These are phyloP conservation scores for Pseudonitzschia multistriata DNA, from an alignment of 108 stramenopile species.

Conservation along the genomic window DNA sequence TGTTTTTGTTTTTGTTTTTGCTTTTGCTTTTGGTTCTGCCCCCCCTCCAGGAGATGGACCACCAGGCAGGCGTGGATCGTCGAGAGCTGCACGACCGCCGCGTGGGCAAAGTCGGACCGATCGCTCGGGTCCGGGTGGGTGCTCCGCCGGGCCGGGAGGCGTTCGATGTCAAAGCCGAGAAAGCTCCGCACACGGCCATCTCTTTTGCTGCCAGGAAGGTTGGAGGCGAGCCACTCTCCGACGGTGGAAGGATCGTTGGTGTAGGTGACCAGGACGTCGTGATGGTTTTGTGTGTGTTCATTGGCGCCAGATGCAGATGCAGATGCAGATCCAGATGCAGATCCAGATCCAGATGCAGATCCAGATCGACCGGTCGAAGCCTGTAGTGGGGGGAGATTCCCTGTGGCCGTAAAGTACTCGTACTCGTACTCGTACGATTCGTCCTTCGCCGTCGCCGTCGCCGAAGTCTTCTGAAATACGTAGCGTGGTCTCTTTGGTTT, in stretches of 20 bases:
- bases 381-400: not conserved
- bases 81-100: conserved; percentile 66
- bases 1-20: not conserved
- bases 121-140: not conserved
- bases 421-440: no score
- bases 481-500: no score
- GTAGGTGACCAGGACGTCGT: conserved; percentile 44
- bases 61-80: conserved; percentile 56
- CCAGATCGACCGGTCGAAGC: not conserved
- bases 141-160: conserved; percentile 5
- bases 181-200: conserved; percentile 14
- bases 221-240: conserved; percentile 50
- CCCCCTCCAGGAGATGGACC: conserved; percentile 47
- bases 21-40: not conserved
- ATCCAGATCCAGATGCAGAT: not conserved
- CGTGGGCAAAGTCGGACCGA: conserved; percentile 35
- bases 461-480: no score
- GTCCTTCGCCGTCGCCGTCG: no score
- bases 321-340: not conserved
- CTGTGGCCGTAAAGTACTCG: no score
- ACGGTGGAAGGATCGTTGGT: conserved; percentile 54
- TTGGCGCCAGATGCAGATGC: conserved; percentile 13
- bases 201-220: no score
- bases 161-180: conserved; percentile 42
- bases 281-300: not conserved